These are phyloP conservation scores for Manihot esculenta DNA, from an alignment of 441 rosid genomes.

Conservation along the genomic window DNA sequence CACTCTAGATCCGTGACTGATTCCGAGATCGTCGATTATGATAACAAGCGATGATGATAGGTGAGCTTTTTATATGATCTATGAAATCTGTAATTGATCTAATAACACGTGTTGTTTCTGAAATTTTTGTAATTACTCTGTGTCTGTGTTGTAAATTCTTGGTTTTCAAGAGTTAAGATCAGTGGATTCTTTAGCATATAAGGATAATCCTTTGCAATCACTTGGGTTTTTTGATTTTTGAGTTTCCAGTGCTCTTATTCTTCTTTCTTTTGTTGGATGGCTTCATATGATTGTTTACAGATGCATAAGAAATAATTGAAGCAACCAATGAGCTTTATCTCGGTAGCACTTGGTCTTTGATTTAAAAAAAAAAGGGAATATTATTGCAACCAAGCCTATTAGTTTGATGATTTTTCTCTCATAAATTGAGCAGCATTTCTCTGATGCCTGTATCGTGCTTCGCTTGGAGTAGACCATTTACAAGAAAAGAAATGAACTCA, in stretches of 20 bases:
- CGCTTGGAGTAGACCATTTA: too few relatives aligned
- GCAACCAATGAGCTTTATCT: not conserved
- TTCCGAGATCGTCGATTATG: slow-evolving; percentile 70
- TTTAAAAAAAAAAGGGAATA: too few relatives aligned
- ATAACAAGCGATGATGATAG: slow-evolving; percentile 21
- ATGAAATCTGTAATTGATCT: not conserved
- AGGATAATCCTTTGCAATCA: not conserved
- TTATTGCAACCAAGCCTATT: too few relatives aligned
- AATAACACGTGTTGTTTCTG: not conserved
- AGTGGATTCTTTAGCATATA: not conserved
- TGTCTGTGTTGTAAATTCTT: not conserved
- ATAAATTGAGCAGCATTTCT: not conserved
- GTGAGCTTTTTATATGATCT: not conserved
- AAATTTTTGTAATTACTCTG: slow-evolving; percentile 5
- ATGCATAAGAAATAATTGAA: not conserved
- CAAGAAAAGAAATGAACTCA: too few relatives aligned
- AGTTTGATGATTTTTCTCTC: not conserved
- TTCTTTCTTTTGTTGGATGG: not conserved
- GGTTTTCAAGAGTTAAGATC: not conserved
- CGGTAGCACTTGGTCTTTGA: too few relatives aligned
- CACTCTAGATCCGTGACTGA: slow-evolving; percentile 68
- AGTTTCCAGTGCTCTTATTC: not conserved
- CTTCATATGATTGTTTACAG: not conserved
- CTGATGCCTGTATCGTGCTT: too few relatives aligned
- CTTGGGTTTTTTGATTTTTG: not conserved